A percentile compares a stretch with the other conserved stretches of the same genome.
These are phyloP conservation scores for Suillus subluteus DNA, from an alignment of 768 basidiomycete species.

Conservation along the genomic window DNA sequence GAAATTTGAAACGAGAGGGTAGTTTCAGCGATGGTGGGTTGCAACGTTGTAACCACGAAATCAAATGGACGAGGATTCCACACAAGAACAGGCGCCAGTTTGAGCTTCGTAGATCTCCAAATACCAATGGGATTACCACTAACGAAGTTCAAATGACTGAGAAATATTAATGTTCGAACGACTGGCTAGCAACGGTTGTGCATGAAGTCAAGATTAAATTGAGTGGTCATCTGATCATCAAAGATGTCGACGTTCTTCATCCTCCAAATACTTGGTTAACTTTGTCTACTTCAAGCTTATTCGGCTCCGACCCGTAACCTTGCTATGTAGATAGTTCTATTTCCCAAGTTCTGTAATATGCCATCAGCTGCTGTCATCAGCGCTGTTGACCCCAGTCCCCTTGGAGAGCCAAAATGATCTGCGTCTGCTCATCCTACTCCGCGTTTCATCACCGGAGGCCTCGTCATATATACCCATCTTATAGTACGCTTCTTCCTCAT, in stretches of 20 bases:
- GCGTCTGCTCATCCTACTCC: constrained; percentile 28
- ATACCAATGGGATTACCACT: constrained; percentile 4
- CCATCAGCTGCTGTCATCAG: constrained; percentile 15
- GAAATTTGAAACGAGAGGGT: not conserved
- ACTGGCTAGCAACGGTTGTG: constrained; percentile 12
- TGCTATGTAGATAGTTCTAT: not conserved
- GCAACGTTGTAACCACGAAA: not conserved
- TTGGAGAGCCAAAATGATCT: constrained; percentile 67
- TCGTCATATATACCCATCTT: constrained; percentile 15
- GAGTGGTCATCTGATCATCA: constrained; percentile 3
- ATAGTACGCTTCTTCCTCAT: constrained; percentile 7
- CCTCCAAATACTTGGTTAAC: not conserved
- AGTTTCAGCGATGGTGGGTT: not conserved
- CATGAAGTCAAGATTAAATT: constrained; percentile 12
- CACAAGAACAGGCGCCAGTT: not conserved
- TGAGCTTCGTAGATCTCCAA: constrained; percentile 5
- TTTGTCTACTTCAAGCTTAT: constrained; percentile 9
- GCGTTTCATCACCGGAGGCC: constrained; percentile 29
- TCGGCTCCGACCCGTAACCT: not conserved
- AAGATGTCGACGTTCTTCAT: not conserved
- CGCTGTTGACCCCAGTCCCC: constrained; percentile 38
- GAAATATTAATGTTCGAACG: constrained; percentile 7
- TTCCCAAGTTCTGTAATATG: not conserved
- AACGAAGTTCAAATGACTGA: constrained; percentile 12
- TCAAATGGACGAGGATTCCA: not conserved